phyloP scores from a whole-genome alignment of 2,329 filamentous ascomycete species.

The Stagonosporopsis chrysanthemi region DNA sequence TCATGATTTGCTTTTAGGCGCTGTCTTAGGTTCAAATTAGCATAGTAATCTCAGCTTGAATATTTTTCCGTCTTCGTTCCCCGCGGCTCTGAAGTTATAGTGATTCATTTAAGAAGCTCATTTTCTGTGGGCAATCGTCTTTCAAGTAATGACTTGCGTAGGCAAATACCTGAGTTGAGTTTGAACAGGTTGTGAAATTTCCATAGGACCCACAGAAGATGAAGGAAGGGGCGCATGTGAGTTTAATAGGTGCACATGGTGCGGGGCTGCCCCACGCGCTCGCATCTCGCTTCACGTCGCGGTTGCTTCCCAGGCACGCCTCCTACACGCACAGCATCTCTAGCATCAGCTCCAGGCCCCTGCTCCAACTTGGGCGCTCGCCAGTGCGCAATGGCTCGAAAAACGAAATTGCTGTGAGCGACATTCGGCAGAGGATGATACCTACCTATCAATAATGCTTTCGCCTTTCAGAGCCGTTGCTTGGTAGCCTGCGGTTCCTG shows the following conservation, averaged over 20 bases:
- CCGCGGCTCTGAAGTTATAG: background rate
- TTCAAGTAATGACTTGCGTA: too few species aligned
- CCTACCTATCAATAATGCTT: background rate
- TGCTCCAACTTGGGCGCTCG: background rate
- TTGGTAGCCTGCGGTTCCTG: background rate
- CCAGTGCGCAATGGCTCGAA: background rate
- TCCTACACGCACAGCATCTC: too few species aligned
- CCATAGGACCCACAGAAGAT: too few species aligned
- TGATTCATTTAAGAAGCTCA: too few species aligned
- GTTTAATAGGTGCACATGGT: too few species aligned
- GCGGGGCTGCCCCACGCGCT: constrained; percentile 1
- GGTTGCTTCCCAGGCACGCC: too few species aligned
- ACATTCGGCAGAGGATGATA: background rate
- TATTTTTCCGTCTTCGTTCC: too few species aligned
- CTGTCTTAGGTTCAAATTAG: background rate
- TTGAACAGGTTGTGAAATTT: too few species aligned
- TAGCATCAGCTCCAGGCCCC: background rate
- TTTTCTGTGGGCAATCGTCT: too few species aligned
- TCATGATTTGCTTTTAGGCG: background rate
- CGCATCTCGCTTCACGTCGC: constrained; percentile 2
- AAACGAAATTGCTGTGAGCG: background rate
- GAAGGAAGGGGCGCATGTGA: too few species aligned
- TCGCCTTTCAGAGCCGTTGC: background rate
- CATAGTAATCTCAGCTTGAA: background rate
- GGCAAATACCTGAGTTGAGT: too few species aligned